A percentile compares a stretch with the other conserved stretches of the same genome.
Conservation (phyloP, 306 rosid species). For the peach (Prunus persica) region Prunus_persica_NCBIv2 NC_034011.1:18571001-18571500, state of each 20-base stretch:
- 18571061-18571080: slow-evolving; percentile 73
- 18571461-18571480: slow-evolving; percentile 82
- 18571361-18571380: background rate
- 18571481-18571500: slow-evolving; percentile 58
- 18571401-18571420: slow-evolving; percentile 82
- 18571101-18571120: slow-evolving; percentile 76
- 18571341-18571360: background rate
- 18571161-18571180: slow-evolving; percentile 94
- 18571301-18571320: background rate
- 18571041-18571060: background rate
- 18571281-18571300: background rate
- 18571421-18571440: slow-evolving; percentile 62
- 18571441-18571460: slow-evolving; percentile 59
- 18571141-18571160: slow-evolving; percentile 63
- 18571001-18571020: background rate
- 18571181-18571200: slow-evolving; percentile 57
- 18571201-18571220: slow-evolving; percentile 72
- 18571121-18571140: slow-evolving; percentile 72
- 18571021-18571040: background rate
- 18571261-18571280: background rate
- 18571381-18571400: slow-evolving; percentile 49
- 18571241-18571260: background rate
- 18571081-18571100: slow-evolving; percentile 76
- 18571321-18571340: background rate
- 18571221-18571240: slow-evolving; percentile 17